Percentiles rank a stretch among this genome's conserved stretches.
Conservation (phyloP, 331 rosid genomes). For the Telfairia occidentalis region DNA sequence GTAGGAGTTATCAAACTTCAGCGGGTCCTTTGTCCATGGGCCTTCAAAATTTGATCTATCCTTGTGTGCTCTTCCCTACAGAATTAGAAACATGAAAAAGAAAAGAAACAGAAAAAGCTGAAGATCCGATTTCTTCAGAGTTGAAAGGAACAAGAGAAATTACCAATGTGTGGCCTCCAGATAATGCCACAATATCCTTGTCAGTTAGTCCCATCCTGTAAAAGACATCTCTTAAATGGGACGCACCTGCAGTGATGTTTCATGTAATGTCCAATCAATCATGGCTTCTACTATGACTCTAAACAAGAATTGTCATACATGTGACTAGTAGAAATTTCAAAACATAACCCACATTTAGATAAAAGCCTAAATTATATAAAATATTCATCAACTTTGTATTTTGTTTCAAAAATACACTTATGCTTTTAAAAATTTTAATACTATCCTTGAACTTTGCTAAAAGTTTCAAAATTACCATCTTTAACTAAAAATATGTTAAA, state of each 20-base stretch:
- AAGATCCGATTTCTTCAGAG: not conserved
- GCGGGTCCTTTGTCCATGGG: conserved; percentile 60
- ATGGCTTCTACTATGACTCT: not conserved
- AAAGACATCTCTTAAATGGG: conserved; percentile 54
- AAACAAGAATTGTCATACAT: not conserved
- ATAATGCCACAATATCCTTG: conserved; percentile 66
- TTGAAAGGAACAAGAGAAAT: conserved; percentile 7
- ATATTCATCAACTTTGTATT: no score
- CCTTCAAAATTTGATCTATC: conserved; percentile 78
- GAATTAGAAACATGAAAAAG: not conserved
- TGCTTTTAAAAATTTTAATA: no score
- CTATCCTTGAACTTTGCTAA: no score
- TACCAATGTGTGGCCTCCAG: conserved; percentile 91
- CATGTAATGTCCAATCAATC: not conserved
- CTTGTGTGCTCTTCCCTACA: conserved; percentile 62
- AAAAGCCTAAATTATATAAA: no score
- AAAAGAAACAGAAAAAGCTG: not conserved
- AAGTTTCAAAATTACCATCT: no score
- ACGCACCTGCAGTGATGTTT: conserved; percentile 33
- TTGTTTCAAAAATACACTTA: no score
- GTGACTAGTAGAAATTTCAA: no score
- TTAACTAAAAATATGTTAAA: no score
- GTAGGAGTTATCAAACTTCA: conserved; percentile 75
- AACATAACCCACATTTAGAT: no score
- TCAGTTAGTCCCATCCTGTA: conserved; percentile 62